Evolutionary conservation across 805 yeast species (phyloP).

Genomic region (Saccharomycopsis babjevae): DNA sequence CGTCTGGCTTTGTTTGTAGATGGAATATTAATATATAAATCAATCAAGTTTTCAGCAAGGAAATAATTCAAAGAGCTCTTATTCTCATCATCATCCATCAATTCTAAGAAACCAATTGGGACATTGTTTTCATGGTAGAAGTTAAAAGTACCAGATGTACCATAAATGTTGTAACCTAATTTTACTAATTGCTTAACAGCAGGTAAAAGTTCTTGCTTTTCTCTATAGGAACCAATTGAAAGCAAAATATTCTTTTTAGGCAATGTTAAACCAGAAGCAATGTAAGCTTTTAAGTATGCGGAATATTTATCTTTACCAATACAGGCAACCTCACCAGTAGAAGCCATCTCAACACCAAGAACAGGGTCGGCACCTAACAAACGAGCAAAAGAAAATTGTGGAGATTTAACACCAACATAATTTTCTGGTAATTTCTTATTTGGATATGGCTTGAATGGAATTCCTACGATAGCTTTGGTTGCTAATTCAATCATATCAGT

Average conservation of each 20-base stretch:
- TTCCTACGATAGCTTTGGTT: constrained; percentile 85
- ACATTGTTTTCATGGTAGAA: constrained; percentile 90
- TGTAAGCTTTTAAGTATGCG: constrained; percentile 88
- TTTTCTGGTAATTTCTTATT: constrained; percentile 80
- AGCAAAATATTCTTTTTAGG: constrained; percentile 92
- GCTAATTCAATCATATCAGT: constrained; percentile 96
- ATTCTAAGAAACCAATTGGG: constrained; percentile 92
- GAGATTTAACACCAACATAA: constrained; percentile 93
- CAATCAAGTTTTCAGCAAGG: constrained; percentile 92
- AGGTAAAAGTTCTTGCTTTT: constrained; percentile 88
- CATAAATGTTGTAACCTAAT: constrained; percentile 84
- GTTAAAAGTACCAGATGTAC: constrained; percentile 99
- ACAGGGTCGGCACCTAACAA: constrained; percentile 97
- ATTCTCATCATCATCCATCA: constrained; percentile 58
- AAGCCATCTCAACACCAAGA: constrained; percentile 97
- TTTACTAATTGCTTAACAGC: constrained; percentile 70
- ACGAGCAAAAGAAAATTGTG: constrained; percentile 95
- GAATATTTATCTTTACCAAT: constrained; percentile 95
- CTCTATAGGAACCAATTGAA: constrained; percentile 94
- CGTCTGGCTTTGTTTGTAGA: constrained; percentile 95
- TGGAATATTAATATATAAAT: constrained; percentile 91
- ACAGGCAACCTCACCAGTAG: constrained; percentile 97
- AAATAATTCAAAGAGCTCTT: constrained; percentile 95
- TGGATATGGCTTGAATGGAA: constrained; percentile 85
- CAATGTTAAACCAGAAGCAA: constrained; percentile 89